Base-by-base conservation (phyloP, 2,329 filamentous ascomycete species). In the Cladophialophora chaetospira region DNA sequence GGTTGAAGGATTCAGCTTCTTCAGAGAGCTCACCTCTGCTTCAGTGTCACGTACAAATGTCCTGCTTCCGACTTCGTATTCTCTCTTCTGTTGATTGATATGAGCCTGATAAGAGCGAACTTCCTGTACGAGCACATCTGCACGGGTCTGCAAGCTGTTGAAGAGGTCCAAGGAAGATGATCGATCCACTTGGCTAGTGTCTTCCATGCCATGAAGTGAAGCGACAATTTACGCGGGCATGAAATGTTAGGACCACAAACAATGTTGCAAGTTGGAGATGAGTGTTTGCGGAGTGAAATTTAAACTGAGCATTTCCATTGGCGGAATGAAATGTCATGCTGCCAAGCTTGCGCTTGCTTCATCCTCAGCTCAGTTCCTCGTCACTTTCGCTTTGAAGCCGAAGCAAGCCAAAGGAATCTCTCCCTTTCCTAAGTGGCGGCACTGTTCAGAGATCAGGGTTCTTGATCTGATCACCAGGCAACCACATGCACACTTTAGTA, bases 401-500 rank as follows among this genome's bases (percentile, higher is more conserved):
- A n/a, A n/a, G n/a, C n/a, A n/a, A n/a, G n/a, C n/a, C n/a, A n/a
- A n/a, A n/a, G n/a, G n/a, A n/a, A n/a, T n/a, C n/a, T n/a, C n/a
- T n/a, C n/a, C n/a, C n/a, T n/a, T n/a, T n/a, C n/a, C n/a, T n/a
- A n/a, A n/a, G n/a, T n/a, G n/a, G n/a, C n/a, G n/a, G n/a, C n/a
- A 31, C 35, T 31, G 13, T 43, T 65, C 47, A 65, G n/a, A 62
- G 50, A 26, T 65, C 62, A 2, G 58, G 35, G 23, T 55, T 53
- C 46, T 63, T 65, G 55, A 64, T 64, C 33, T 66, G 63, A 26
- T 58, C 58, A 25, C 53, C 48, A 28, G 88, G 88, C 31, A 89
- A 72, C 88, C 88, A 92, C 66, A 92, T 89, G 17, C 89, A 74
- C 58, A 91, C 77, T 52, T 97, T 91, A 68, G 88, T 88, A 66